Evolutionary conservation across 78 protist genomes (phyloP), one percentile per base, ranked within the genome.

Genomic region (Dictyostelium brefeldianum): DNA sequence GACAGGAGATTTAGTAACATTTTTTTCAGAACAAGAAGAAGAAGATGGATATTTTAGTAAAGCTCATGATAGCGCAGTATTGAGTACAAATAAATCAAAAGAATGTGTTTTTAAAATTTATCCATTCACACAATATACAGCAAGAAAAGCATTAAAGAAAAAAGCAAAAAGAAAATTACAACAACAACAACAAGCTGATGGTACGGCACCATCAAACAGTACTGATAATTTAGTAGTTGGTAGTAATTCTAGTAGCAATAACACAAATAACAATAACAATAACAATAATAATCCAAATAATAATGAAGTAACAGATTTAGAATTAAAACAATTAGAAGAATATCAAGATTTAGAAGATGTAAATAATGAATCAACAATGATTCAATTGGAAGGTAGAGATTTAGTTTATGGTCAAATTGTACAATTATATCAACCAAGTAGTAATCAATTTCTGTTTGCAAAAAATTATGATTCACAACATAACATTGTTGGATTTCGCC

Each of bases 111-210:
- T 87, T 41, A 87, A 87, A 71, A 78, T 87, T 20, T 80, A 87
- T 29, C 93, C 93, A 6, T 75, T 87, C 69, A 87, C 93, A 46
- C 93, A 87, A 29, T 87, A 87, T 47, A 87, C 93, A 56, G 93
- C 93, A 1, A 75, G 93, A 62, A 87, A 87, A 43, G 93, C 93
- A 17, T 31, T 87, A 8, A 87, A 87, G 22, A 87, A 87, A 41
- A 87, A 87, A 74, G 65, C 78, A 27, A 87, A 87, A 50, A 53
- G 84, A 50, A 54, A 62, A 27, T 18, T 54, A 69, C 79, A 27
- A 46, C 83, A 65, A 51, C 77, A 71, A 20, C 84, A 74, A 29
- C 77, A 27, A 43, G 12, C 53, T 15, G 43, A 62, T 43, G 64
- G 89, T 22, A 36, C 62, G 62, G 43, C 43, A 36, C 43, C 43